Percentiles rank a stretch among this genome's conserved stretches.
phyloP scores from a whole-genome alignment of 1,139 yeast genomes.

The Taiozyma sp. region DNA sequence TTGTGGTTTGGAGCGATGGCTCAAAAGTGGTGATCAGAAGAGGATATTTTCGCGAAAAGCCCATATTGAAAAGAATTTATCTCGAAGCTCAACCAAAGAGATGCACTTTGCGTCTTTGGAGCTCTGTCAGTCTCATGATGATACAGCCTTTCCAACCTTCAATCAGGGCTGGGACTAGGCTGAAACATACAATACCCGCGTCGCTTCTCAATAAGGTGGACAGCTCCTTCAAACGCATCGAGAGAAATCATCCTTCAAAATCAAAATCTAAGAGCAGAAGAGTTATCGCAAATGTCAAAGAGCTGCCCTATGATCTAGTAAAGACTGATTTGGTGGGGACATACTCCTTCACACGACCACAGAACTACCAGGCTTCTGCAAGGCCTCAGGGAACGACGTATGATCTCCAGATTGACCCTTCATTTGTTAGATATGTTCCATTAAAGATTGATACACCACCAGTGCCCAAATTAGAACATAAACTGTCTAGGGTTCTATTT shows the following conservation, averaged over 20 bases:
- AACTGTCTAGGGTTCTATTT: constrained; percentile 62
- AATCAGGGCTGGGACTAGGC: not conserved
- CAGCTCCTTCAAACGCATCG: not conserved
- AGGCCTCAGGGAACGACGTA: not conserved
- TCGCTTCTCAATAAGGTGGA: not conserved
- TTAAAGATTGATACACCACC: not conserved
- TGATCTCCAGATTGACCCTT: not conserved
- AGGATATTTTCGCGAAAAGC: not conserved
- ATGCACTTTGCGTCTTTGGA: too few species aligned
- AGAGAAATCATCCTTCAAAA: not conserved
- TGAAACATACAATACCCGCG: not conserved
- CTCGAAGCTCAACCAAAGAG: too few species aligned
- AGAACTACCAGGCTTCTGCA: not conserved
- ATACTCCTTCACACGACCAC: not conserved
- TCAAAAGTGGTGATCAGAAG: too few species aligned
- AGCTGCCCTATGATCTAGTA: not conserved
- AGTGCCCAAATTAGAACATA: constrained; percentile 49
- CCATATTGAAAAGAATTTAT: too few species aligned
- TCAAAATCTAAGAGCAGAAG: not conserved
- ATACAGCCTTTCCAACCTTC: not conserved
- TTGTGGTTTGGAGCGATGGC: not conserved
- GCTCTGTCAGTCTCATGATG: not conserved
- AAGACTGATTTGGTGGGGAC: not conserved
- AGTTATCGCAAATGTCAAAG: not conserved
- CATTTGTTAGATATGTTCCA: not conserved